These are phyloP conservation scores for Globisporangium emineosum DNA, from an alignment of 352 stramenopile genomes.

Conservation along the genomic window DNA sequence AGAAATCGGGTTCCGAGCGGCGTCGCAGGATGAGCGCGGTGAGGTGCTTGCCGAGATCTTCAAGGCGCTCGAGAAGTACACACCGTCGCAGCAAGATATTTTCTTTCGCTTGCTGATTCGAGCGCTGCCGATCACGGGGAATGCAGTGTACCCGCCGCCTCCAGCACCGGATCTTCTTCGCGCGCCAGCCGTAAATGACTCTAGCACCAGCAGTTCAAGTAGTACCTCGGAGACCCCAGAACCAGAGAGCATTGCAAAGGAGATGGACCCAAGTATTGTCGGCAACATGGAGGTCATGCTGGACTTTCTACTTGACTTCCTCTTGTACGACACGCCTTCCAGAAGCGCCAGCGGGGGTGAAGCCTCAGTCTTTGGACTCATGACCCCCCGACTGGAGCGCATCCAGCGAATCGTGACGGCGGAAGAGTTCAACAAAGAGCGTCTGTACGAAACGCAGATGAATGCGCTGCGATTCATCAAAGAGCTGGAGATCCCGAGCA, in stretches of 20 bases:
- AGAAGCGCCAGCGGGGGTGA: conserved; percentile 9
- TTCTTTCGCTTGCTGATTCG: conserved; percentile 64
- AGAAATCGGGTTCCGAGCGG: conserved; percentile 68
- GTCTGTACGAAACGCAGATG: conserved; percentile 58
- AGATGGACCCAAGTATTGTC: conserved; percentile 12
- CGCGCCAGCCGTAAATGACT: background rate
- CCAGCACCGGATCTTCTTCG: conserved; percentile 10
- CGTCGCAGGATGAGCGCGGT: conserved; percentile 38
- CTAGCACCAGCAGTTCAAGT: background rate
- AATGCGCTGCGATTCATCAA: conserved; percentile 63
- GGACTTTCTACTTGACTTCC: conserved; percentile 71
- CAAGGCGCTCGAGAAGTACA: conserved; percentile 28
- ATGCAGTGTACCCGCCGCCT: conserved; percentile 17
- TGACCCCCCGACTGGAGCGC: conserved; percentile 44
- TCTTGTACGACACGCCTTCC: conserved; percentile 46
- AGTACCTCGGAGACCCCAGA: background rate
- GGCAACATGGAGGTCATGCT: conserved; percentile 45
- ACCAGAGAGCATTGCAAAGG: background rate
- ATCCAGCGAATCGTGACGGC: conserved; percentile 42
- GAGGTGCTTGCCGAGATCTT: conserved; percentile 35
- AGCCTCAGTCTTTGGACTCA: conserved; percentile 35
- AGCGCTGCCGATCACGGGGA: conserved; percentile 36
- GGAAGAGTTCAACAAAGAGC: conserved; percentile 36
- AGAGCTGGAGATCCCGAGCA: conserved; percentile 34
- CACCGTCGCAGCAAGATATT: conserved; percentile 47